Base-by-base conservation (phyloP, 371 early-diverging fungal genomes). In the Haplosporangium sp. region DNA sequence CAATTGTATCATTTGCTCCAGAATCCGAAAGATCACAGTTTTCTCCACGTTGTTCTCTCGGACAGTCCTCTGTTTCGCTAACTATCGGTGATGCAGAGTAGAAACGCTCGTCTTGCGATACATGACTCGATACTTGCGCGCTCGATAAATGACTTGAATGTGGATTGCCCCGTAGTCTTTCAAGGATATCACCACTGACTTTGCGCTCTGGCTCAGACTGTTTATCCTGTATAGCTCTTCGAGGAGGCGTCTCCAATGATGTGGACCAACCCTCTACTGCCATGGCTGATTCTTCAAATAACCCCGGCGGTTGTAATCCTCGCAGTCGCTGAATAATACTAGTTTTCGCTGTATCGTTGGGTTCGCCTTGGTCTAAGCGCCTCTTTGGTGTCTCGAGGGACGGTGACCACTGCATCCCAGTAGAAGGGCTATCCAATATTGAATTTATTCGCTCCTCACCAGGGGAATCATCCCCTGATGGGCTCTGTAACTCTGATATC, bases 201-300 rank as follows among this genome's bases (percentile, higher is more conserved):
- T 42, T 40, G 11, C 40, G 38, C 17, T 65, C 53, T 47, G n/a
- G 13, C 5, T 63, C 47, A 13, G 20, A 4, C 4, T 62, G 55
- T 8, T 52, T 47, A 0, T 17, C 44, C 19, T 45, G 19, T 2
- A 38, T 20, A 0, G 10, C 39, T 9, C 65, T 63, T 20, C 72
- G 63, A 44, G 79, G 79, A 5, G 79, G 79, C 2, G 79, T 78
- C 58, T 78, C 79, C n/a, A 78, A 20, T 13, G 67, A 63, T 3
- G 63, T 15, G 0, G 74, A 74, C 79, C 79, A 78, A 1, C 63
- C 79, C 15, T 45, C 48, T 7, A 66, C 48, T 8, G 58, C 68
- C 45, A 13, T 40, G 9, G 69, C 45, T n/a, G 39, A 20, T 2
- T 58, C 68, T 4, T 66, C 77, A 7, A 39, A 5, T 11, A 39